phyloP scores from a whole-genome alignment of 805 yeast genomes.

The Suhomyces canberraensis region DNA sequence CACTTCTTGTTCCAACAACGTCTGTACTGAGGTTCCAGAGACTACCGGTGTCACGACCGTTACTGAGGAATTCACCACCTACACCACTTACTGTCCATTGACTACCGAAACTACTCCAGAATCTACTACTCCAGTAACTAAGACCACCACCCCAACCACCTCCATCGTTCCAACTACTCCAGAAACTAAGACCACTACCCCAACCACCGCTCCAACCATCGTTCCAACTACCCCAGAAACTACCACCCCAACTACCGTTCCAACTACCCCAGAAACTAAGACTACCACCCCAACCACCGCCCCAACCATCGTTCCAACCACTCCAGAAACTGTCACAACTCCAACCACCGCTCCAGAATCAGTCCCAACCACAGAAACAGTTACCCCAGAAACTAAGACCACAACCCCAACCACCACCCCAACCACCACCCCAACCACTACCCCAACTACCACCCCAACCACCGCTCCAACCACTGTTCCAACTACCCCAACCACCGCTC shows the following conservation, averaged over 20 bases:
- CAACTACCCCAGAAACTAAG: constrained; percentile 11
- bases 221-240: neutral
- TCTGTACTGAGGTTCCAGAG: constrained; percentile 20
- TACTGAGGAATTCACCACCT: constrained; percentile 35
- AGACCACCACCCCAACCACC: constrained; percentile 9
- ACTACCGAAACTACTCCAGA: constrained; percentile 7
- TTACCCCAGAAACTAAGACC: constrained; percentile 5
- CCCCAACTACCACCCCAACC: constrained; percentile 6
- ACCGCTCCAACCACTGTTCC: constrained; percentile 9
- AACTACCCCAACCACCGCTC: neutral
- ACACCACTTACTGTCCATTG: constrained; percentile 39
- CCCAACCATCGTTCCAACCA: constrained; percentile 3
- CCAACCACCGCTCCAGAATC: constrained; percentile 10
- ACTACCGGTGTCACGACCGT: constrained; percentile 24
- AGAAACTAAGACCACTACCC: constrained; percentile 7
- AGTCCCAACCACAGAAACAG: constrained; percentile 8
- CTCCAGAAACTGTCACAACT: constrained; percentile 7
- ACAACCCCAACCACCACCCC: neutral
- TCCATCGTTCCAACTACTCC: constrained; percentile 7
- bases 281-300: neutral
- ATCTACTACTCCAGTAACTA: constrained; percentile 9
- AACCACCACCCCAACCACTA: neutral
- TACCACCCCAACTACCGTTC: constrained; percentile 7
- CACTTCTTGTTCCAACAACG: constrained; percentile 36
- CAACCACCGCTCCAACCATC: constrained; percentile 1